phyloP scores from a whole-genome alignment of 1,139 yeast species.

The Yamadazyma diospyri region DNA sequence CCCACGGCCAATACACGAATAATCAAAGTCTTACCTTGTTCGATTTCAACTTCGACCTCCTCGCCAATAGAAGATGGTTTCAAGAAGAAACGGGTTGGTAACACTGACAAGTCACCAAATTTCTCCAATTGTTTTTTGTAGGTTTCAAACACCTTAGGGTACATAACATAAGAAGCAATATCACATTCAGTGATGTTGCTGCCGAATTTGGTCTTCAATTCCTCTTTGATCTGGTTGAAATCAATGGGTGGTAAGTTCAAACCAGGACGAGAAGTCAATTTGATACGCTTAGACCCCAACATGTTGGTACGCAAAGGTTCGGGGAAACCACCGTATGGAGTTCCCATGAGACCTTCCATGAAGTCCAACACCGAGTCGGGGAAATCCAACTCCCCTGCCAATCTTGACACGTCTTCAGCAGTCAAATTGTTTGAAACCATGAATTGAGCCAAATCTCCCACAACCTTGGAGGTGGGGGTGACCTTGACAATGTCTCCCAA shows the following conservation, averaged over 20 bases:
- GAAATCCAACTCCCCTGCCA: conserved; percentile 91
- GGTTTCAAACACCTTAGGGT: conserved; percentile 93
- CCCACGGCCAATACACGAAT: conserved; percentile 91
- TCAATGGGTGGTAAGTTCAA: conserved; percentile 81
- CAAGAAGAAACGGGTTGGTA: conserved; percentile 89
- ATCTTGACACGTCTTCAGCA: conserved; percentile 77
- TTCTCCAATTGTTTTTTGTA: conserved; percentile 69
- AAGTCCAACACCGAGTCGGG: conserved; percentile 97
- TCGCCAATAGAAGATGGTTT: conserved; percentile 85
- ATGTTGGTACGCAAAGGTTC: conserved; percentile 94
- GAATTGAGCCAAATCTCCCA: conserved; percentile 97
- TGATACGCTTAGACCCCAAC: conserved; percentile 80
- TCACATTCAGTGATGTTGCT: conserved; percentile 72
- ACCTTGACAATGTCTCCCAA: conserved; percentile 97
- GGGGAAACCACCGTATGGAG: conserved; percentile 99
- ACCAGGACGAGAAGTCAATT: conserved; percentile 88
- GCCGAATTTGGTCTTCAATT: conserved; percentile 62
- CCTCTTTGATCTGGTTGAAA: conserved; percentile 65
- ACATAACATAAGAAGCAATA: conserved; percentile 94
- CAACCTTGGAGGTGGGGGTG: conserved; percentile 98
- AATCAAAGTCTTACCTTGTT: conserved; percentile 90
- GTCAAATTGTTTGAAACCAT: conserved; percentile 94
- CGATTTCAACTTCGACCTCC: conserved; percentile 85
- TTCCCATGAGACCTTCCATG: conserved; percentile 99
- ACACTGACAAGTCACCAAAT: conserved; percentile 89